These are phyloP conservation scores for Dichotomopilus funicola DNA, from an alignment of 2,329 filamentous ascomycete genomes.

Conservation along the genomic window DNA sequence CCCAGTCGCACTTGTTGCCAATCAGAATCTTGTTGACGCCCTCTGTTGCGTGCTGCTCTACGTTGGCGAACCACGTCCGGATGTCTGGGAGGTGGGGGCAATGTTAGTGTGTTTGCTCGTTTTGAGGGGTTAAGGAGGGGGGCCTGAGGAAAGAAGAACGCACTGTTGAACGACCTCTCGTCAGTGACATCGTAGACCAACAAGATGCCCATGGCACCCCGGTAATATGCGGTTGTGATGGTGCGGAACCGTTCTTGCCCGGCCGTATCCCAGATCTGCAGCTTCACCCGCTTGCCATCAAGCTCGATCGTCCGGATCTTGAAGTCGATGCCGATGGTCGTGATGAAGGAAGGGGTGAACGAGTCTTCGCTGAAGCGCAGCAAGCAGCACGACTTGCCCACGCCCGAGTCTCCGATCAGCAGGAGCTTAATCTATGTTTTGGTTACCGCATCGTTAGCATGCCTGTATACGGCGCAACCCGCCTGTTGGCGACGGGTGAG, in stretches of 20 bases:
- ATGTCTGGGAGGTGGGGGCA: conserved; percentile 60
- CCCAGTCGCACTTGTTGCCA: conserved; percentile 99
- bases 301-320: conserved; percentile 99
- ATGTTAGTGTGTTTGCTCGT: conserved; percentile 8
- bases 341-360: conserved; percentile 96
- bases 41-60: conserved; percentile 95
- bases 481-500: neutral
- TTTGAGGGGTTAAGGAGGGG: neutral
- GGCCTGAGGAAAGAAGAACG: conserved; percentile 28
- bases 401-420: conserved; percentile 92
- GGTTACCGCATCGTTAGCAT: neutral
- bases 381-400: conserved; percentile 95
- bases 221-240: conserved; percentile 97
- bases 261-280: conserved; percentile 99
- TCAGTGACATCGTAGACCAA: conserved; percentile 98
- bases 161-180: conserved; percentile 91
- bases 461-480: neutral
- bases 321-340: conserved; percentile 99
- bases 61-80: conserved; percentile 98
- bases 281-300: conserved; percentile 96
- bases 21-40: conserved; percentile 99
- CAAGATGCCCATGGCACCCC: conserved; percentile 96
- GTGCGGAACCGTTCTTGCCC: conserved; percentile 98
- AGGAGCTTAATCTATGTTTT: conserved; percentile 79
- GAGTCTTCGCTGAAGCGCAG: conserved; percentile 96